Percentiles rank a stretch among this genome's conserved stretches.
These are phyloP conservation scores for Periconia sp. DNA, from an alignment of 2,329 filamentous ascomycete genomes.

Conservation along the genomic window DNA sequence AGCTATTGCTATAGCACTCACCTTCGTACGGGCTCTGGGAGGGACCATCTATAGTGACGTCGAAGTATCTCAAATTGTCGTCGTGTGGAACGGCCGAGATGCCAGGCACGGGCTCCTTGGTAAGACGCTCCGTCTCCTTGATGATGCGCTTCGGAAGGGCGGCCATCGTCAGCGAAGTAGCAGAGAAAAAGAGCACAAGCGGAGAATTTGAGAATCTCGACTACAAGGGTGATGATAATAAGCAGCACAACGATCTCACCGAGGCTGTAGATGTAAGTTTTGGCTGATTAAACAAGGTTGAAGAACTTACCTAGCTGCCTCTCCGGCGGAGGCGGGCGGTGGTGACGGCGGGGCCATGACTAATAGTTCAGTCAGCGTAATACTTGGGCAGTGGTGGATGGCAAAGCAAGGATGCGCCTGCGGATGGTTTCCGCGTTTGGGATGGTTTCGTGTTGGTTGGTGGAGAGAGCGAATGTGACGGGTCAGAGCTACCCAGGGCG, in stretches of 20 bases:
- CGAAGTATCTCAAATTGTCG: constrained; percentile 97
- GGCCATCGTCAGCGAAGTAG: constrained; percentile 45
- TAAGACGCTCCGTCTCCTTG: constrained; percentile 96
- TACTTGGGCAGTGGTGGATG: neutral
- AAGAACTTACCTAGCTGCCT: too few species aligned
- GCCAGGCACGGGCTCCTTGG: constrained; percentile 96
- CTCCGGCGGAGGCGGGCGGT: neutral
- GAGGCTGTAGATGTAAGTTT: too few species aligned
- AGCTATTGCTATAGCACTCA: constrained; percentile 45
- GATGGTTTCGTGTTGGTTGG: neutral
- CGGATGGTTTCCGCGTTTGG: neutral
- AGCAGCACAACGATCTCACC: neutral
- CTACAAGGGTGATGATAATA: neutral
- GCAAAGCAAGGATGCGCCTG: neutral
- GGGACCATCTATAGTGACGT: constrained; percentile 93
- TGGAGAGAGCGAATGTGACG: too few species aligned
- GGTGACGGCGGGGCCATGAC: neutral
- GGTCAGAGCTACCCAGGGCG: too few species aligned
- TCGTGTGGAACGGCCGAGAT: constrained; percentile 96
- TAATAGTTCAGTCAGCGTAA: neutral
- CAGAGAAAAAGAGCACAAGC: neutral
- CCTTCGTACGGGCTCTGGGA: constrained; percentile 94
- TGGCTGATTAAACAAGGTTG: too few species aligned
- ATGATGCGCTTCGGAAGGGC: constrained; percentile 94
- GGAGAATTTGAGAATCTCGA: neutral